Evolutionary conservation across 768 basidiomycete species (phyloP).

Genomic region (Harrya chromipes): DNA sequence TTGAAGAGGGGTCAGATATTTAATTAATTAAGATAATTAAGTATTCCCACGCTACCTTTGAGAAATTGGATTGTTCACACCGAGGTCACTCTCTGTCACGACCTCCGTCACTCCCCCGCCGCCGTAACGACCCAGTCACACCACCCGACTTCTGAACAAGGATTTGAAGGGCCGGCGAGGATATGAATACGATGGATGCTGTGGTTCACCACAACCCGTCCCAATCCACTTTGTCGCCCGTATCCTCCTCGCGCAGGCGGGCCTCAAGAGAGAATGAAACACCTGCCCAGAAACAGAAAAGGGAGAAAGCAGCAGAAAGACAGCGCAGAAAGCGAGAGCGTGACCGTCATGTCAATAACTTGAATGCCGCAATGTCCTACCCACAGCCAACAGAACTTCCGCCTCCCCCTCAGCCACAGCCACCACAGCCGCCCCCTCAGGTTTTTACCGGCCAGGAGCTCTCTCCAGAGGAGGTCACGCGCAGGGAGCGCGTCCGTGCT

Average conservation of each 20-base stretch:
- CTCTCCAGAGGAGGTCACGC: slow-evolving; percentile 61
- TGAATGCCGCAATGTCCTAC: slow-evolving; percentile 43
- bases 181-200: slow-evolving; percentile 35
- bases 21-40: slow-evolving; percentile 17
- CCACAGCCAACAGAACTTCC: slow-evolving; percentile 33
- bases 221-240: slow-evolving; percentile 30
- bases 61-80: slow-evolving; percentile 8
- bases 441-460: slow-evolving; percentile 35
- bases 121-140: slow-evolving; percentile 36
- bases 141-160: slow-evolving; percentile 16
- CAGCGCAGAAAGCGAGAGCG: slow-evolving; percentile 83
- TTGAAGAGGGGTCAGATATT: slow-evolving; percentile 24
- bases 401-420: slow-evolving; percentile 32
- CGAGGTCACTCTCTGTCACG: slow-evolving; percentile 33
- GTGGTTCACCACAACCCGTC: slow-evolving; percentile 32
- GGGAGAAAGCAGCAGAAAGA: slow-evolving; percentile 84
- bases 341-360: slow-evolving; percentile 43
- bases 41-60: slow-evolving; percentile 26
- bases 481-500: slow-evolving; percentile 68
- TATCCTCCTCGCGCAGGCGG: slow-evolving; percentile 47
- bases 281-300: slow-evolving; percentile 66
- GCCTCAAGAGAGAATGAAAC: slow-evolving; percentile 68
- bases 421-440: slow-evolving; percentile 25
- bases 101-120: slow-evolving; percentile 33
- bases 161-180: background rate